Evolutionary conservation across 768 basidiomycete genomes (phyloP).

Genomic region (Leucosporidium yakuticum): DNA sequence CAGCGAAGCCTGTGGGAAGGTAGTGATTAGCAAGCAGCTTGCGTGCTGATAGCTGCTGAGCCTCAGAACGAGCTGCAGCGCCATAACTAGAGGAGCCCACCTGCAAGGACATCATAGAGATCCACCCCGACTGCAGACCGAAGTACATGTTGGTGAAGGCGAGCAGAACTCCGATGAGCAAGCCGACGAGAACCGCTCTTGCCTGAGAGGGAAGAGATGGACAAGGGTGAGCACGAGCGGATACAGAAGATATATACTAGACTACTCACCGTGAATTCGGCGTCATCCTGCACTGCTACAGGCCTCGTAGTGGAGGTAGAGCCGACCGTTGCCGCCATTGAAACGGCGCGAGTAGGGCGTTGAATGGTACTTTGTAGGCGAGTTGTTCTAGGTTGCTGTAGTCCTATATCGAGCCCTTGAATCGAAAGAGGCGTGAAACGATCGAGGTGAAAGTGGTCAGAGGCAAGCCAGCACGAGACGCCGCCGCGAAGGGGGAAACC

Average conservation of each 20-base stretch:
- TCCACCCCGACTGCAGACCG: conserved; percentile 83
- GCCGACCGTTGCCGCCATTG: no score
- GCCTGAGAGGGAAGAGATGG: conserved; percentile 23
- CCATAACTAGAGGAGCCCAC: conserved; percentile 1
- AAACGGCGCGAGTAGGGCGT: no score
- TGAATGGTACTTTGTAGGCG: no score
- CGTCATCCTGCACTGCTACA: background rate
- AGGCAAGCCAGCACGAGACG: no score
- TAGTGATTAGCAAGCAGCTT: conserved; percentile 63
- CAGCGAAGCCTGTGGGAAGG: conserved; percentile 64
- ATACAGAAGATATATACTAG: no score
- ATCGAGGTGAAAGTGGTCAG: no score
- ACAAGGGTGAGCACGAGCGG: background rate
- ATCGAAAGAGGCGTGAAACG: no score
- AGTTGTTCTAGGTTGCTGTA: no score
- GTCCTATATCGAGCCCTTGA: no score
- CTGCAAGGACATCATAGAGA: conserved; percentile 60
- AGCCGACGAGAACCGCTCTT: conserved; percentile 65
- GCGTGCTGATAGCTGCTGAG: conserved; percentile 37
- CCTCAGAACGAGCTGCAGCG: conserved; percentile 17
- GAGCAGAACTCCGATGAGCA: conserved; percentile 75
- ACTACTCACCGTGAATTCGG: background rate
- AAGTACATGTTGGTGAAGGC: conserved; percentile 80
- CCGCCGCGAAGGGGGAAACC: no score
- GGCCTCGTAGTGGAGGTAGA: no score